Evolutionary conservation across 176 grass and related monocot genomes (phyloP).

Genomic region (Cymbopogon citratus): DNA sequence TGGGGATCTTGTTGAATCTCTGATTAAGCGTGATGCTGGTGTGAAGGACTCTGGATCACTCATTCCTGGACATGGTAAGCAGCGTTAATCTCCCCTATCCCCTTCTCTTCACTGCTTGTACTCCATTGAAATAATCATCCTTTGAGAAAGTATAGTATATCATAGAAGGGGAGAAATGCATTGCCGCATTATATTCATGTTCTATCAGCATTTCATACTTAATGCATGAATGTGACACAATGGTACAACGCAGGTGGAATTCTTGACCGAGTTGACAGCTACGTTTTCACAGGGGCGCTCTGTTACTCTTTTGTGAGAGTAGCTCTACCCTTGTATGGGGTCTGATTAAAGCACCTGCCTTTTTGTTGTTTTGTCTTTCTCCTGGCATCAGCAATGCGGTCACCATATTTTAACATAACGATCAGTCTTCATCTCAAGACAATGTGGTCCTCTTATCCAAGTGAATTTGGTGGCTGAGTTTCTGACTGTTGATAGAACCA

Average conservation of each 20-base stretch:
- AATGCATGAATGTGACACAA: slow-evolving; percentile 8
- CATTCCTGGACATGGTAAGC: slow-evolving; percentile 91
- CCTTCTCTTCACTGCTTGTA: background rate
- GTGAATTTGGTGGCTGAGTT: background rate
- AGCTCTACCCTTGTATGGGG: slow-evolving; percentile 58
- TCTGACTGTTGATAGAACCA: background rate
- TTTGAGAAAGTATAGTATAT: background rate
- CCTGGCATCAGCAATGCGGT: background rate
- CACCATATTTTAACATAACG: background rate
- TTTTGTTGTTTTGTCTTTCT: background rate
- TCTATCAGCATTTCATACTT: background rate
- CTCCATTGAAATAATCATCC: background rate
- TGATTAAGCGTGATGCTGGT: slow-evolving; percentile 95
- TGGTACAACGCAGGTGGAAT: slow-evolving; percentile 70
- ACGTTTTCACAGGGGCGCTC: slow-evolving; percentile 92
- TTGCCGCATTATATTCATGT: background rate
- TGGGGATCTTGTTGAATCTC: slow-evolving; percentile 84
- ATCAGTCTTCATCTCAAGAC: background rate
- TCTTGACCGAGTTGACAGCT: slow-evolving; percentile 95
- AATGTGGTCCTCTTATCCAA: background rate
- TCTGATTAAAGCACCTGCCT: slow-evolving; percentile 31
- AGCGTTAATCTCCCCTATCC: background rate
- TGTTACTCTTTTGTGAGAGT: slow-evolving; percentile 96
- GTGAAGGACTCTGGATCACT: slow-evolving; percentile 97
- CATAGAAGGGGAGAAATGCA: background rate